These are phyloP conservation scores for Coemansia sp. DNA, from an alignment of 192 early-diverging fungal genomes.

Conservation along the genomic window DNA sequence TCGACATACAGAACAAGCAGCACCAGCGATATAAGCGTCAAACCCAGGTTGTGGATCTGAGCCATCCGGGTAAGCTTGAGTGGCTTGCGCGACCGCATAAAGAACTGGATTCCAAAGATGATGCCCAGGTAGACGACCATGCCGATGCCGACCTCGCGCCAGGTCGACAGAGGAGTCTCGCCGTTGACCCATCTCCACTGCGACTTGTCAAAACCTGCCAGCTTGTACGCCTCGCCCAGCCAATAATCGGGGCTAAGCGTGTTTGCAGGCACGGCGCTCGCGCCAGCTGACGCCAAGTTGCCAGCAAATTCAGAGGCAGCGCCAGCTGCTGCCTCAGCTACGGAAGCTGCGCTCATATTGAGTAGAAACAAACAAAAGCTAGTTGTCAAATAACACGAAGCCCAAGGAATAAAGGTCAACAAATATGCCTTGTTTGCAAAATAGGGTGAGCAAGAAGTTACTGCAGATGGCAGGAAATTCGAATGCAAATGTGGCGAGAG, in stretches of 20 bases:
- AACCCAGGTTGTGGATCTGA: constrained; percentile 78
- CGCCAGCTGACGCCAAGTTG: constrained; percentile 1
- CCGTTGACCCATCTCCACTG: constrained; percentile 57
- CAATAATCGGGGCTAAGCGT: constrained; percentile 40
- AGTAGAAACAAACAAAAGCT: background rate
- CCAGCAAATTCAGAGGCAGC: constrained; percentile 3
- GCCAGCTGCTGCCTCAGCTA: constrained; percentile 8
- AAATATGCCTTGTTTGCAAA: background rate
- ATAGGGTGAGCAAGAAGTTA: background rate
- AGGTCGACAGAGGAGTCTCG: constrained; percentile 51
- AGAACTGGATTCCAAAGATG: constrained; percentile 74
- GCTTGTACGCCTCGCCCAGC: constrained; percentile 39
- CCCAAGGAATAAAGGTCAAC: background rate
- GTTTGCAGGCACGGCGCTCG: constrained; percentile 24
- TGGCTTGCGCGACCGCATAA: constrained; percentile 68
- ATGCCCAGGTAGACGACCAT: constrained; percentile 65
- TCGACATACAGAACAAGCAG: constrained; percentile 75
- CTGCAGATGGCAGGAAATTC: constrained; percentile 9
- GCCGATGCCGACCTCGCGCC: constrained; percentile 50
- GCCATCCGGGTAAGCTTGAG: constrained; percentile 71
- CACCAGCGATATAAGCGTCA: constrained; percentile 67
- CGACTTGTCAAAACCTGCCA: constrained; percentile 46
- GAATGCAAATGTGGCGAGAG: background rate
- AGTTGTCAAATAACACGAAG: no score
- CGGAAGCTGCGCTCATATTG: constrained; percentile 3